Evolutionary conservation across 306 rosid genomes (phyloP).

Genomic region (Dalbergia cultrata): DNA sequence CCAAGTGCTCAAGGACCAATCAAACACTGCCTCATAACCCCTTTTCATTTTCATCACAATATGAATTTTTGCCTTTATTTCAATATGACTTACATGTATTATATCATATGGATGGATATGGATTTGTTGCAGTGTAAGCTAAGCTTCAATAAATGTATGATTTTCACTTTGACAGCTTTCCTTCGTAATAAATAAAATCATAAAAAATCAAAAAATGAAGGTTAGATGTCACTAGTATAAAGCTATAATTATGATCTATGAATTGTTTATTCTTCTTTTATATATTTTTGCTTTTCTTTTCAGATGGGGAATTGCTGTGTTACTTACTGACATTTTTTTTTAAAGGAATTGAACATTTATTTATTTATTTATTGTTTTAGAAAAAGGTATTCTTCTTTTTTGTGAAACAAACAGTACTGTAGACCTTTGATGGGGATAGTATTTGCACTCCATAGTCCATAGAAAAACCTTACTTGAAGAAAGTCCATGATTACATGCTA

Average conservation of each 20-base stretch:
- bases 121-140: constrained; percentile 54
- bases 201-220: constrained; percentile 13
- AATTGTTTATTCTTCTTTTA: constrained; percentile 30
- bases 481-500: background rate
- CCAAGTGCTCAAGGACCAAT: constrained; percentile 22
- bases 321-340: constrained; percentile 7
- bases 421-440: background rate
- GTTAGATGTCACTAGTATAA: constrained; percentile 32
- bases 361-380: background rate
- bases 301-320: constrained; percentile 10
- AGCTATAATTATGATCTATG: constrained; percentile 36
- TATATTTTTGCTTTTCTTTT: background rate
- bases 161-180: constrained; percentile 37
- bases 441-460: background rate
- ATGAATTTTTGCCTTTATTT: background rate
- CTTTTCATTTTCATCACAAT: background rate
- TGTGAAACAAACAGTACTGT: background rate
- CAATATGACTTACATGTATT: background rate
- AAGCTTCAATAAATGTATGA: constrained; percentile 45
- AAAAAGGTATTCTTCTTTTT: background rate
- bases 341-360: background rate
- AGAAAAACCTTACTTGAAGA: background rate
- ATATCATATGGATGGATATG: background rate
- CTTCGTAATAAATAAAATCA: constrained; percentile 29
- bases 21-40: background rate